Conservation (phyloP, 83 land plant genomes). For the Larix sibirica region DNA sequence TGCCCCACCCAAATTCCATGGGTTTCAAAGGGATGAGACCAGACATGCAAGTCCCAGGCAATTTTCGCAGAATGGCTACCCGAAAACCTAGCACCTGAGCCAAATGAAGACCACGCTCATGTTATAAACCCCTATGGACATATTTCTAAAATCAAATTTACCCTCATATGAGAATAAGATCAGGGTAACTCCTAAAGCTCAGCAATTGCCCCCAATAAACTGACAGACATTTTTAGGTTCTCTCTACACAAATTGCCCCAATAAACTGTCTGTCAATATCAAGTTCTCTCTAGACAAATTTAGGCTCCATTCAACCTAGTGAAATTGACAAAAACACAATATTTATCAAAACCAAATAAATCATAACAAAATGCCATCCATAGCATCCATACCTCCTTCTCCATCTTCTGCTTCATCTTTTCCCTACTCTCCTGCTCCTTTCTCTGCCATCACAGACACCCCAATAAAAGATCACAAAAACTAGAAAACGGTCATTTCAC, state of each 20-base stretch:
- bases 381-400: not conserved
- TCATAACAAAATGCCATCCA: not conserved
- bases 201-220: too few species aligned
- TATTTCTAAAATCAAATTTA: too few species aligned
- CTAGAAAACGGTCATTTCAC: not conserved
- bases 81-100: too few species aligned
- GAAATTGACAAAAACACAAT: not conserved
- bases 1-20: not conserved
- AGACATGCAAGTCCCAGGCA: too few species aligned
- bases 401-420: conserved; percentile 26
- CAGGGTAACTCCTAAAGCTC: too few species aligned
- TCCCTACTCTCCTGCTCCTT: conserved; percentile 55
- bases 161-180: too few species aligned
- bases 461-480: not conserved
- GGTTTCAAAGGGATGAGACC: not conserved
- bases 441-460: conserved; percentile 34
- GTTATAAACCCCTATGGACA: too few species aligned
- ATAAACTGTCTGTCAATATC: not conserved
- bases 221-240: too few species aligned
- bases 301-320: not conserved
- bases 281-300: not conserved
- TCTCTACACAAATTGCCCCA: not conserved
- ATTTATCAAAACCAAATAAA: not conserved
- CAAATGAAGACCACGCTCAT: too few species aligned
- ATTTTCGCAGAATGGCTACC: too few species aligned